Base-by-base conservation (phyloP, 2,329 filamentous ascomycete species). In the Bipolaris bicolor region DNA sequence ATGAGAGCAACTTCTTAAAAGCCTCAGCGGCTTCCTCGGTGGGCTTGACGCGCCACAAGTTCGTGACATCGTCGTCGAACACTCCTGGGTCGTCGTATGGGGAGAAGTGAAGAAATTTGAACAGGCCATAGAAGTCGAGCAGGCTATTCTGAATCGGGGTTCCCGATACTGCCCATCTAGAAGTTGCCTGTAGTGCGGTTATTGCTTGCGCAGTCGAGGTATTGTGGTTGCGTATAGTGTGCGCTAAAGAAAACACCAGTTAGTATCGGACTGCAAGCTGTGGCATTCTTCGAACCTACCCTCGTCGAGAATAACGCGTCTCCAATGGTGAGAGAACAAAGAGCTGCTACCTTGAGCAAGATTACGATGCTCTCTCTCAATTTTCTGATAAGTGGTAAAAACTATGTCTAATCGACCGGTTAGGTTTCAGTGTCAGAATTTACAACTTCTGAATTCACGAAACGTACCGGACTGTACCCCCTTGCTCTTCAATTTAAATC, bases 151-250 rank as follows among this genome's bases (percentile, higher is more conserved):
- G 68, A 2, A 68, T 44, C 2, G 66, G 66, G 0, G 83, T 85
- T 0, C 82, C 83, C 0, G 81, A 82, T 0, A 84, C 72, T 58
- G 82, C 84, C 83, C 83, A 85, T n/a, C 83, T 73, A 0, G 74
- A 76, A 1, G 72, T 70, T 0, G 82, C 77, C 0, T 64, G 49
- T 0, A 86, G 71, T 0, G 74, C 67, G 31, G 74, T 80, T 0
- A 78, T 65, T 1, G 59, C 52, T 7, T 49, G 43, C 9, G 49
- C 51, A 15, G 49, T 62, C 15, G 36, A 20, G 1, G 48, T 60
- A 9, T 45, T 47, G 18, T 53, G 48, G 79, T 79, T 49, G 63
- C 68, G 18, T 77, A 57, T 44, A 10, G 57, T 49, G 22, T 64
- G 56, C 43, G 62, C 52, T 60, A 5, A 3, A 45, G 1, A n/a